phyloP scores from a whole-genome alignment of 2,329 filamentous ascomycete genomes.

The Bertia moriformis region DNA sequence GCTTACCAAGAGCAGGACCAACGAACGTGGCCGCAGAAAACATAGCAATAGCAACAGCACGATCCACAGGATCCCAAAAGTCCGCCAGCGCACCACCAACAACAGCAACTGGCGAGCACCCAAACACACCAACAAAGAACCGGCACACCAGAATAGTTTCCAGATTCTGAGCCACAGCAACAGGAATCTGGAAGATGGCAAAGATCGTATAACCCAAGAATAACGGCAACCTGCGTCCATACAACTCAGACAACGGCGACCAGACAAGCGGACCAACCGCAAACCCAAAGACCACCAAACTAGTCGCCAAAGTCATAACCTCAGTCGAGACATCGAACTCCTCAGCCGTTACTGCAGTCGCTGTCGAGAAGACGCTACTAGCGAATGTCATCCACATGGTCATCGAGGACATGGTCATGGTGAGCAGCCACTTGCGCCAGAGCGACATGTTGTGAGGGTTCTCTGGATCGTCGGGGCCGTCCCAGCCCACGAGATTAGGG shows the following conservation, averaged over 20 bases:
- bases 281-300: slow-evolving; percentile 4
- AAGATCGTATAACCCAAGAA: slow-evolving; percentile 16
- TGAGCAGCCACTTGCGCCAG: slow-evolving; percentile 6
- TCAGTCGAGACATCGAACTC: slow-evolving; percentile 11
- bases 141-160: slow-evolving; percentile 11
- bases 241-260: slow-evolving; percentile 5
- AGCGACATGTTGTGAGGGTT: slow-evolving; percentile 13
- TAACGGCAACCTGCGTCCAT: slow-evolving; percentile 9
- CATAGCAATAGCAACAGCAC: slow-evolving; percentile 3
- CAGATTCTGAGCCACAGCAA: slow-evolving; percentile 17
- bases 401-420: neutral
- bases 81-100: slow-evolving; percentile 9
- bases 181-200: slow-evolving; percentile 20
- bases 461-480: slow-evolving; percentile 12
- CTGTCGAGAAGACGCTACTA: slow-evolving; percentile 1
- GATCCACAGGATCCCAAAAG: slow-evolving; percentile 5
- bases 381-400: neutral
- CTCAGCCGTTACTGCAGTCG: slow-evolving; percentile 4
- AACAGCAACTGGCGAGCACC: slow-evolving; percentile 11
- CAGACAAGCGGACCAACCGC: slow-evolving; percentile 5
- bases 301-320: slow-evolving; percentile 5
- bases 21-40: slow-evolving; percentile 3
- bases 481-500: slow-evolving; percentile 14
- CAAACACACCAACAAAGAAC: slow-evolving; percentile 12
- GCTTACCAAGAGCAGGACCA: slow-evolving; percentile 2